Evolutionary conservation across 805 yeast species (phyloP), one percentile per base, ranked within the genome.

Genomic region (Wickerhamomyces kurtzmanii): DNA sequence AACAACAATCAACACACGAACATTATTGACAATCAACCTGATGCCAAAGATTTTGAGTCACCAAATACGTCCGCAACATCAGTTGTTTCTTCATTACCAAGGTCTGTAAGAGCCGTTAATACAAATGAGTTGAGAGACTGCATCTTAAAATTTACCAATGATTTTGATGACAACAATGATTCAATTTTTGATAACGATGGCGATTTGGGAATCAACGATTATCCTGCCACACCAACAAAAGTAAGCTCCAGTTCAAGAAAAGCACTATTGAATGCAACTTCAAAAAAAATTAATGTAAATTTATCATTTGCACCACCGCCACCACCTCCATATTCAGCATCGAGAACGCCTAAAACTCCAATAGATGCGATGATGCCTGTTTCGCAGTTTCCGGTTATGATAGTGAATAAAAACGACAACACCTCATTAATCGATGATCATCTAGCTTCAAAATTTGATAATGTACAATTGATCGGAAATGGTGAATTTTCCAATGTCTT

Each of bases 401-500:
- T 44, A 20, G 20, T 32, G 5, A 26, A 40, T 5, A 36, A 35
- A 17, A 47, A 45, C 23, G 14, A 34, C 5, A 30, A 34, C 23
- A 45, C 36, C 12, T 41, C 37, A 11, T 10, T 36, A 6, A 37
- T 49, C 12, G 70, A 63, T 42, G 56, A 56, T 19, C 72, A 69
- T 45, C 45, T 71, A 16, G 46, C 57, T 21, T 60, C 68, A 9
- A 63, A 62, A 39, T 71, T 71, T 35, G 45, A 77, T 14, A 75
- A 78, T 36, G 87, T 89, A 24, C 64, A 66, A 24, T 55, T 76
- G 24, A 58, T 89, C 14, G 95, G 95, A 3, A 61, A 69, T 20
- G 97, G 98, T 15, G 94, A 85, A 51, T 91, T 91, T 45, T 85
- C 96, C 3, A 62, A 73, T 14, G 98, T 93, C 12, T 91, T 75